Conservation (phyloP, 768 basidiomycete species). For the Gloeophyllum trabeum region DNA sequence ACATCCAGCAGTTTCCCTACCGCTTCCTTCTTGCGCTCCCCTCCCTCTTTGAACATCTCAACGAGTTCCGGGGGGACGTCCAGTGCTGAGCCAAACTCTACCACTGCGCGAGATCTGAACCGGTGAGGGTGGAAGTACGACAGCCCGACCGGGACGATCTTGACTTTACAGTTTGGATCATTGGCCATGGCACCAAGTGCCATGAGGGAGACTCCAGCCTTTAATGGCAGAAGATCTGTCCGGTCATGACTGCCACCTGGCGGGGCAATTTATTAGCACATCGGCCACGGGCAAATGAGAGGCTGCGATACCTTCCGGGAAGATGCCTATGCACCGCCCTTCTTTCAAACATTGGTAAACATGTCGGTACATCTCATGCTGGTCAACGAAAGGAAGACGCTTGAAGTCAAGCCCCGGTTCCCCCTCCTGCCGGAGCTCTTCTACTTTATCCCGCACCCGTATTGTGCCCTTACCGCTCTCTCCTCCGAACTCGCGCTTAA, state of each 20-base stretch:
- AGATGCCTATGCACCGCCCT: constrained; percentile 91
- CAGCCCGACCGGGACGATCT: constrained; percentile 81
- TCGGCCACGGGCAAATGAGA: too few relatives aligned
- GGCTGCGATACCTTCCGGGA: constrained; percentile 94
- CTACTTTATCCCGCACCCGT: constrained; percentile 54
- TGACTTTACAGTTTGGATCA: constrained; percentile 75
- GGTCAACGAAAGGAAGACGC: constrained; percentile 80
- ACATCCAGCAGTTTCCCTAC: constrained; percentile 82
- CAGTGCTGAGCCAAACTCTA: constrained; percentile 89
- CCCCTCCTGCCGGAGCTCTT: constrained; percentile 46
- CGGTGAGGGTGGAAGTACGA: constrained; percentile 67
- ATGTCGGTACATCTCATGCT: constrained; percentile 87
- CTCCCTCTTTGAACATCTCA: constrained; percentile 86
- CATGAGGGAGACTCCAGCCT: constrained; percentile 97
- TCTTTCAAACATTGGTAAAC: constrained; percentile 82
- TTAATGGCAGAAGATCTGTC: constrained; percentile 89
- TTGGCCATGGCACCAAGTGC: constrained; percentile 96
- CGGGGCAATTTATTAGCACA: neutral
- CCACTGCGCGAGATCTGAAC: constrained; percentile 93
- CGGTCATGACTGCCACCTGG: constrained; percentile 96
- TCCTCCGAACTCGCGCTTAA: constrained; percentile 83
- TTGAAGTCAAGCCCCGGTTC: constrained; percentile 67
- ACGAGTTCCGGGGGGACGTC: constrained; percentile 87
- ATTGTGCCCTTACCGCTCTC: constrained; percentile 67
- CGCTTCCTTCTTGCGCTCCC: constrained; percentile 79